Conservation (phyloP, 352 stramenopile genomes). For the Pythium dissimile region DNA sequence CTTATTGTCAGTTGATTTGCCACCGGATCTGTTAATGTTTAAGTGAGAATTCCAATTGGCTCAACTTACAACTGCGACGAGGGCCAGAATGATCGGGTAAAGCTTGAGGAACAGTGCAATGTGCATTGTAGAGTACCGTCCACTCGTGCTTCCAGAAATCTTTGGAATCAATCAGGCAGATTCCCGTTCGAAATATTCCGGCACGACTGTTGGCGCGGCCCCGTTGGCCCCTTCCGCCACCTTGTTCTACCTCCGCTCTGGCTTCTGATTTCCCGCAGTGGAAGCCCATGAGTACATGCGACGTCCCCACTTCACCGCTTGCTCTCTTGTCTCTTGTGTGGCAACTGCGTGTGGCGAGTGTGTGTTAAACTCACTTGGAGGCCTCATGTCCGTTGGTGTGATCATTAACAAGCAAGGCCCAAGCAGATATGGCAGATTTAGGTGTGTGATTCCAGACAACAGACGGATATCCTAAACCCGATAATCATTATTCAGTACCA, state of each 20-base stretch:
- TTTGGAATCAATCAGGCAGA: not conserved
- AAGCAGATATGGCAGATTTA: no score
- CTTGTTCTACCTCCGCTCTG: no score
- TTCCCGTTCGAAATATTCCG: conserved; percentile 2
- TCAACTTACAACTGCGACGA: conserved; percentile 11
- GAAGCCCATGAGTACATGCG: not conserved
- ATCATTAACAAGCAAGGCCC: not conserved
- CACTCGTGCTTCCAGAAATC: not conserved
- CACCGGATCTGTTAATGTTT: not conserved
- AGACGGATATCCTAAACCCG: no score
- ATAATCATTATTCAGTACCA: no score
- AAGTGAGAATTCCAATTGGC: not conserved
- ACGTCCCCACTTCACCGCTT: not conserved
- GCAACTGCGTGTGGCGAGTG: not conserved
- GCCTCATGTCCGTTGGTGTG: no score
- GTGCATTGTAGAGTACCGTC: not conserved
- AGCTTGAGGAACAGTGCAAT: conserved; percentile 1
- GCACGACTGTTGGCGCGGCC: not conserved
- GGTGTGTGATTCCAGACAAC: no score
- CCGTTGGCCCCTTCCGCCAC: not conserved
- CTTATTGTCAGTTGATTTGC: not conserved
- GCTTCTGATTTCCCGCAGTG: not conserved
- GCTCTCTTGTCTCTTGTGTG: no score
- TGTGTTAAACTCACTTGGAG: not conserved
- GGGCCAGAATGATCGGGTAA: conserved; percentile 14